Conservation (phyloP, 1,284 basidiomycete genomes). For the Anthracocystis panici-leucophaei region DNA sequence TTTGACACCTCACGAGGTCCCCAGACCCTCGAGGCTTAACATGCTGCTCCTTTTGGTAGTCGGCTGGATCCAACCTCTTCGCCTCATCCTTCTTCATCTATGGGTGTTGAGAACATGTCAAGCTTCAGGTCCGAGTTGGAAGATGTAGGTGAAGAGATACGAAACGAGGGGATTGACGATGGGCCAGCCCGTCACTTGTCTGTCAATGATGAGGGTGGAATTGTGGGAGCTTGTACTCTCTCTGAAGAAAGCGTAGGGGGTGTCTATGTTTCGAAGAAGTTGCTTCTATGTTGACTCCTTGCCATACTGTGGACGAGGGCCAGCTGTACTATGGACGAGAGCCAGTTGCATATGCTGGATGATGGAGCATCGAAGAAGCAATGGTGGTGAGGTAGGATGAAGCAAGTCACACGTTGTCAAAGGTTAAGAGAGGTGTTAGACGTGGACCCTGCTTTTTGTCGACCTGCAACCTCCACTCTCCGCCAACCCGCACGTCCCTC, state of each 20-base stretch:
- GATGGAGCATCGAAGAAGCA: too few relatives aligned
- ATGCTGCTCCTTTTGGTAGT: not conserved
- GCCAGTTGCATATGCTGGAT: too few relatives aligned
- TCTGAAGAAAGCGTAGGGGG: not conserved
- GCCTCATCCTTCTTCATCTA: not conserved
- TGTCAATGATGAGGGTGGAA: conserved; percentile 18
- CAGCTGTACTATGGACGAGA: too few relatives aligned
- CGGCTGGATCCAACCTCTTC: not conserved
- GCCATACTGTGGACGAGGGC: too few relatives aligned
- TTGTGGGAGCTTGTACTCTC: conserved; percentile 1
- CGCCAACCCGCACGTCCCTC: not conserved
- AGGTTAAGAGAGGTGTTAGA: not conserved
- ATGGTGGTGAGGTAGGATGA: not conserved
- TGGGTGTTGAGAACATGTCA: conserved; percentile 27
- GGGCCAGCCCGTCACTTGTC: conserved; percentile 25
- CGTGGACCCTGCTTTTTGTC: not conserved
- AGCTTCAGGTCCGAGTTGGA: conserved; percentile 35
- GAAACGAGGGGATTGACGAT: conserved; percentile 37
- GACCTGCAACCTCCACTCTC: not conserved
- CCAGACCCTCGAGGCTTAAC: too few relatives aligned
- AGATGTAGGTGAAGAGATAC: conserved; percentile 32
- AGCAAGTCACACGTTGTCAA: not conserved
- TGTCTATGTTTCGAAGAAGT: not conserved
- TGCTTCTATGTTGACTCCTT: too few relatives aligned
- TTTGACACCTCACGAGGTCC: too few relatives aligned